Base-by-base conservation (phyloP, 2,329 filamentous ascomycete genomes). In the Fusarium paranaense region DNA sequence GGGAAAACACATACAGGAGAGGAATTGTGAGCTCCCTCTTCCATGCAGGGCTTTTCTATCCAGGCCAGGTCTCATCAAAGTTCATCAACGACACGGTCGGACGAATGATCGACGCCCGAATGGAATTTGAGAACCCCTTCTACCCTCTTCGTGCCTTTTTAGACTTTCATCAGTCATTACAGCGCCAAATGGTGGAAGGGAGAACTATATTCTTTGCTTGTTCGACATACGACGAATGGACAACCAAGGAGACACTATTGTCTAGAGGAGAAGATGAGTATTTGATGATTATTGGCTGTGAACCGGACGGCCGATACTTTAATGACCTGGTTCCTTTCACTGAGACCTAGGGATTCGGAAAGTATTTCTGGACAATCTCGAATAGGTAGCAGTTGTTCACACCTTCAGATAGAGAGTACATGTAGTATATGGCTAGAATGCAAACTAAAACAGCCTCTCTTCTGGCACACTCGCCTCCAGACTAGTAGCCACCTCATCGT, bases 341-440 rank as follows among this genome's bases (percentile, higher is more conserved):
- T 0, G 0, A 20, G 10, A 13, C 1, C 3, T 42, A 42, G 11
- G 6, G 6, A 4, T 20, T 5, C 11, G n/a, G n/a, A 13, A 37
- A 6, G 33, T 27, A 27, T 27, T 27, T 27, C 25, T 27, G 25
- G 25, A 27, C 6, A 27, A 27, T 27, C 25, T 27, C 25, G 25
- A 27, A 27, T 27, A 27, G 25, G 25, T 27, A 27, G 25, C 6
- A 20, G 5, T 40, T 10, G 18, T n/a, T 6, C 10, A n/a, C 9
- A n/a, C 13, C 4, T n/a, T 40, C 10, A n/a, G 18, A 40, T 5
- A 18, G 10, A n/a, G 10, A n/a, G 37, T n/a, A 10, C 9, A 40
- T 40, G 37, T 1, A 40, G 18, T n/a, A 18, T n/a, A 40, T 40
- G 37, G 32, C 22, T 22, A 22, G 22, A 22, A 22, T 22, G 22